These are phyloP conservation scores for Rhodamnia argentea DNA, from an alignment of 345 rosid genomes.

Conservation along the genomic window DNA sequence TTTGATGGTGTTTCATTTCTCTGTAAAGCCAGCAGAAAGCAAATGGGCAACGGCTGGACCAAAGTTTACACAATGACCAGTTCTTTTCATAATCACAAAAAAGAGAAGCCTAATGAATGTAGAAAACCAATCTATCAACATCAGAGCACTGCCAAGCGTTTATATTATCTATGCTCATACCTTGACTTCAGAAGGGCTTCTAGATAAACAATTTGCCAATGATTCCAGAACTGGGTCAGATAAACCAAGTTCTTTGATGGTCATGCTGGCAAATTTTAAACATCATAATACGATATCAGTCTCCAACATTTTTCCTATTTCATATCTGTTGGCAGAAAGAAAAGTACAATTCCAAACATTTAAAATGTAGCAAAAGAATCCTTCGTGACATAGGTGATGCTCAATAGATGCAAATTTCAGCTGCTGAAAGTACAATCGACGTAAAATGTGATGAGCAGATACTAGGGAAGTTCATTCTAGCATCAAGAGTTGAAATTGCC, in stretches of 20 bases:
- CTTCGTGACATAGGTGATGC: neutral
- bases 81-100: slow-evolving; percentile 14
- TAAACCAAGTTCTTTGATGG: slow-evolving; percentile 59
- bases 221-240: slow-evolving; percentile 66
- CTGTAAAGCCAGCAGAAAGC: slow-evolving; percentile 73
- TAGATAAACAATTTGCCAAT: slow-evolving; percentile 55
- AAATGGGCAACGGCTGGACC: slow-evolving; percentile 90
- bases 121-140: neutral
- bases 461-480: neutral
- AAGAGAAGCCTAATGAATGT: neutral
- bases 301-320: neutral
- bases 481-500: neutral
- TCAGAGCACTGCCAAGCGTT: neutral
- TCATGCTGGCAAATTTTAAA: slow-evolving; percentile 46
- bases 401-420: neutral
- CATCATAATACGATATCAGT: neutral
- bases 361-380: neutral
- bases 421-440: neutral
- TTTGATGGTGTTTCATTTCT: slow-evolving; percentile 93
- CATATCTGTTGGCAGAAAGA: neutral
- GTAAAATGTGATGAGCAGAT: neutral
- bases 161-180: slow-evolving; percentile 23
- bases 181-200: slow-evolving; percentile 74
- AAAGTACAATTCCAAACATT: neutral
- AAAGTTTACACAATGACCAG: slow-evolving; percentile 58